These are phyloP conservation scores for Lanmaoa rubissima DNA, from an alignment of 768 basidiomycete genomes.

Conservation along the genomic window DNA sequence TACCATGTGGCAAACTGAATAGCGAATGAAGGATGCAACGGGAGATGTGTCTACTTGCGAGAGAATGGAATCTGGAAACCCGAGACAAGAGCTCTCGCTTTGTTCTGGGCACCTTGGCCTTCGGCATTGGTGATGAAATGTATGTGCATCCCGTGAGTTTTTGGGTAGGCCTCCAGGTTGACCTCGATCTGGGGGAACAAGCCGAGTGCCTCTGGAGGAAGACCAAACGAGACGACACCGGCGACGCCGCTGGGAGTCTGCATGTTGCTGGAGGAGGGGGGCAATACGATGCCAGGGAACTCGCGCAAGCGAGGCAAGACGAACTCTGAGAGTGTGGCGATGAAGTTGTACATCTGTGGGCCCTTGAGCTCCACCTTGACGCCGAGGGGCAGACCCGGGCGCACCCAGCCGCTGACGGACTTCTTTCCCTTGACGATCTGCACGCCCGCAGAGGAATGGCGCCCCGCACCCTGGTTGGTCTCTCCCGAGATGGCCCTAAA, in stretches of 20 bases:
- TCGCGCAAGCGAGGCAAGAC: slow-evolving; percentile 93
- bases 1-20: slow-evolving; percentile 10
- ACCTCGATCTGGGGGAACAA: slow-evolving; percentile 97
- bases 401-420: slow-evolving; percentile 78
- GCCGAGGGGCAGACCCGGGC: slow-evolving; percentile 78
- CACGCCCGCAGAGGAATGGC: slow-evolving; percentile 69
- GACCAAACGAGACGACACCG: slow-evolving; percentile 88
- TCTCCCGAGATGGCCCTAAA: slow-evolving; percentile 86
- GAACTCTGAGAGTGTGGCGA: slow-evolving; percentile 85
- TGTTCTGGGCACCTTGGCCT: slow-evolving; percentile 88
- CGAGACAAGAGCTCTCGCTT: slow-evolving; percentile 81
- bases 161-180: slow-evolving; percentile 87
- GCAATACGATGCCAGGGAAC: slow-evolving; percentile 79
- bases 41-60: slow-evolving; percentile 33
- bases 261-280: slow-evolving; percentile 65
- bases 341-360: slow-evolving; percentile 92
- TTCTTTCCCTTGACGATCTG: slow-evolving; percentile 70
- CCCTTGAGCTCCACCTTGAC: slow-evolving; percentile 91
- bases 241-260: slow-evolving; percentile 75
- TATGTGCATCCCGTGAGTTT: slow-evolving; percentile 86
- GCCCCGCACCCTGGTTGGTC: slow-evolving; percentile 68
- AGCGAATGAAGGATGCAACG: neutral
- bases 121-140: slow-evolving; percentile 88
- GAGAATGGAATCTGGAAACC: slow-evolving; percentile 92
- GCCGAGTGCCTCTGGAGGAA: slow-evolving; percentile 79